Conservation (phyloP, 768 basidiomycete species). For the Collybia sp. region DNA sequence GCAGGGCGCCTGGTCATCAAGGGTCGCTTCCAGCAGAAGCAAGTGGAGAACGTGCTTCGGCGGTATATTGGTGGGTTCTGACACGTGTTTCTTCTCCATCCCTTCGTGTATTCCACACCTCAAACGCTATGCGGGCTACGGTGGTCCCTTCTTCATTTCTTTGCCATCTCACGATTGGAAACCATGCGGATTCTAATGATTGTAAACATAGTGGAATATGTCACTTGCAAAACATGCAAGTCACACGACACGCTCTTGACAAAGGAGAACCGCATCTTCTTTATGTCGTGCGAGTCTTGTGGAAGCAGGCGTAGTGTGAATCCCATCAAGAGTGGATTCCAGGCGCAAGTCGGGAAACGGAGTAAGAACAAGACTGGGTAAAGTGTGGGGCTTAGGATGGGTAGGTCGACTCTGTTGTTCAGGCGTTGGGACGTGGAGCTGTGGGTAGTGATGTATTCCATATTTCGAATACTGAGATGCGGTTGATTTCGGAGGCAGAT, state of each 20-base stretch:
- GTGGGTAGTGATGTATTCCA: no score
- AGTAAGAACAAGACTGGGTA: slow-evolving; percentile 78
- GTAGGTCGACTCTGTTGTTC: no score
- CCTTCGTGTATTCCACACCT: background rate
- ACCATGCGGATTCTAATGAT: background rate
- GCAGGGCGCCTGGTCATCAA: slow-evolving; percentile 91
- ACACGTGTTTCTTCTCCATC: background rate
- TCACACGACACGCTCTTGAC: slow-evolving; percentile 94
- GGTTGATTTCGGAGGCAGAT: no score
- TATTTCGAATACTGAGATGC: no score
- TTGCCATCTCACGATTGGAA: background rate
- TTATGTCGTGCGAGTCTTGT: slow-evolving; percentile 91
- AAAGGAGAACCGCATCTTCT: slow-evolving; percentile 99
- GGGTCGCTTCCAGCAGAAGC: slow-evolving; percentile 97
- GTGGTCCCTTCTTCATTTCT: background rate
- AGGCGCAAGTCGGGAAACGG: slow-evolving; percentile 89
- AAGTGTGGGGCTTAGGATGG: background rate
- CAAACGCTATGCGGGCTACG: background rate
- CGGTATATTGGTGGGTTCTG: slow-evolving; percentile 84
- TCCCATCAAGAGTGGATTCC: slow-evolving; percentile 97
- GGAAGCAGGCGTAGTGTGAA: slow-evolving; percentile 90
- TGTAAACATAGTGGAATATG: slow-evolving; percentile 77
- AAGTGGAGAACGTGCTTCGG: slow-evolving; percentile 94
- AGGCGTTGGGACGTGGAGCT: no score
- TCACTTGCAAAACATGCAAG: slow-evolving; percentile 99